Percentiles rank a stretch among this genome's conserved stretches.
These are phyloP conservation scores for Phytophthora hibernalis DNA, from an alignment of 352 stramenopile genomes.

Conservation along the genomic window DNA sequence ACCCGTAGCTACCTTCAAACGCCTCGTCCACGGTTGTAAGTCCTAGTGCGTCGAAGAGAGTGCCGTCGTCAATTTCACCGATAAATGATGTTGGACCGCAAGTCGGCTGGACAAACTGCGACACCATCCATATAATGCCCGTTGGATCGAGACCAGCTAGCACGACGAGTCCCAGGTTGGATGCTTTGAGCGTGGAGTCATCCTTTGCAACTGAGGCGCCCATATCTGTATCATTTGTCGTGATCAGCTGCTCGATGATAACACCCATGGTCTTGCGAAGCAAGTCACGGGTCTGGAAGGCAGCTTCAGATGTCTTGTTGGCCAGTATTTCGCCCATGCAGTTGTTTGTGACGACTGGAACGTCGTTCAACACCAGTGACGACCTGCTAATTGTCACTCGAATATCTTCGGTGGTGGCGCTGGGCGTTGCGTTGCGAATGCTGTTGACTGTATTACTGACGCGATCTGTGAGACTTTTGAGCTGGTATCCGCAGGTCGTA, in stretches of 20 bases:
- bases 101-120: conserved; percentile 68
- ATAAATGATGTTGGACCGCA: conserved; percentile 57
- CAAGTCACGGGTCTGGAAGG: conserved; percentile 28
- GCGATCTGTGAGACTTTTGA: conserved; percentile 43
- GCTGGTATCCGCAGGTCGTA: conserved; percentile 37
- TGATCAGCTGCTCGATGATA: conserved; percentile 56
- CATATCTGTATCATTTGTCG: conserved; percentile 32
- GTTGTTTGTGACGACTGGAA: conserved; percentile 32
- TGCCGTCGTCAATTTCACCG: conserved; percentile 56
- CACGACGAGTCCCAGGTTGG: conserved; percentile 50
- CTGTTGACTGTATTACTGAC: conserved; percentile 22
- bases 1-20: conserved; percentile 47
- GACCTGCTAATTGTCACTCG: conserved; percentile 37
- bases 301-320: conserved; percentile 27
- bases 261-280: conserved; percentile 37
- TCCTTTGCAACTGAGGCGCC: conserved; percentile 37
- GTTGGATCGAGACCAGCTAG: conserved; percentile 57
- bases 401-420: conserved; percentile 27
- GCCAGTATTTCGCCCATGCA: conserved; percentile 33
- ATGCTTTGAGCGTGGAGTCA: conserved; percentile 47
- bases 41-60: conserved; percentile 32
- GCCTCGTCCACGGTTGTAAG: conserved; percentile 43
- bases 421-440: conserved; percentile 25
- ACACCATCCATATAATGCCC: conserved; percentile 47
- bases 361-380: conserved; percentile 19